Evolutionary conservation across 768 basidiomycete species (phyloP).

Genomic region (Lactarius evosmus): DNA sequence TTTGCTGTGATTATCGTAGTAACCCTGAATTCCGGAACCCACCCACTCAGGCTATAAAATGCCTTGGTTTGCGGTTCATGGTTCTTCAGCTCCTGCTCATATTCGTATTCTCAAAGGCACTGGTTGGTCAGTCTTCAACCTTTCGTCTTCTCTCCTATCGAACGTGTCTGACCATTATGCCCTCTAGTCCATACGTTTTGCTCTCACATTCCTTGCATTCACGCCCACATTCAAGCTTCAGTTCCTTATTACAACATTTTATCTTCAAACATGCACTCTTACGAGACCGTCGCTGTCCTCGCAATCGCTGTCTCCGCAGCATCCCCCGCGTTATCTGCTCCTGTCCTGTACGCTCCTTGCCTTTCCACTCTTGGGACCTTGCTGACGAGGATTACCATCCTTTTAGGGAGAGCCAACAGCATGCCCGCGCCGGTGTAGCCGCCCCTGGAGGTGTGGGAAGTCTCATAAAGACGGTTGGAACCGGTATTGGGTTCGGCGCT

Average conservation of each 20-base stretch:
- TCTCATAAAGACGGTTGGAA: not conserved
- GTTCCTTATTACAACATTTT: not conserved
- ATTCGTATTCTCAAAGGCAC: constrained; percentile 8
- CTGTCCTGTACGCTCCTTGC: not conserved
- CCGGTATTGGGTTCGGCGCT: not conserved
- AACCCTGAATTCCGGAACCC: not conserved
- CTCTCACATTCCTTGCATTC: not conserved
- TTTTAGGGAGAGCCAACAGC: not conserved
- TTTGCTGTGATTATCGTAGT: not conserved
- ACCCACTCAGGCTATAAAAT: not conserved
- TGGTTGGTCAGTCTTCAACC: constrained; percentile 16
- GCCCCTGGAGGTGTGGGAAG: not conserved
- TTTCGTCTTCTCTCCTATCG: not conserved
- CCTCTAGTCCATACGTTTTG: constrained; percentile 1
- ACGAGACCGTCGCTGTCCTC: not conserved
- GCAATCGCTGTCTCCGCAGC: not conserved
- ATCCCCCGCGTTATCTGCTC: not conserved
- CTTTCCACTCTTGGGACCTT: not conserved
- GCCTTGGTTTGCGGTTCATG: not conserved
- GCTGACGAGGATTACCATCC: not conserved
- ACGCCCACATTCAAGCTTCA: not conserved
- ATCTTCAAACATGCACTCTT: constrained; percentile 10
- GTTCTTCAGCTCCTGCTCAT: constrained; percentile 3
- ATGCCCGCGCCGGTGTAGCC: not conserved
- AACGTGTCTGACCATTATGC: not conserved